Percentiles rank a stretch among this genome's conserved stretches.
phyloP scores from a whole-genome alignment of 495 filamentous ascomycete genomes.

The Aspergillus homomorphus region DNA sequence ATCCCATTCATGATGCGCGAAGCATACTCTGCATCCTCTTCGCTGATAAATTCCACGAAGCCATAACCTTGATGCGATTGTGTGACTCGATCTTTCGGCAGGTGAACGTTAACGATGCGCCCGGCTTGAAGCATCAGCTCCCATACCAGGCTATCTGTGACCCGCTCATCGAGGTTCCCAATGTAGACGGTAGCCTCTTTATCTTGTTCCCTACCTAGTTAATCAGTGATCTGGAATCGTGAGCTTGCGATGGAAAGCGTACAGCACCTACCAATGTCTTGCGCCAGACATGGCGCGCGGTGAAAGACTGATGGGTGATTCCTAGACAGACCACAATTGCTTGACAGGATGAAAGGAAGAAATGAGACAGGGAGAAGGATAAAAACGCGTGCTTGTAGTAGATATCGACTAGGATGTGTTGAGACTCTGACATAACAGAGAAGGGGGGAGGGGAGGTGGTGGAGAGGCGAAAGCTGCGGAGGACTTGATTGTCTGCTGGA shows the following conservation, averaged over 20 bases:
- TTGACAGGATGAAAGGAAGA: neutral
- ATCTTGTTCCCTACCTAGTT: slow-evolving; percentile 79
- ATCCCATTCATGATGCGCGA: slow-evolving; percentile 96
- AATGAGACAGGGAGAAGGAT: neutral
- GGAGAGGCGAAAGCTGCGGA: neutral
- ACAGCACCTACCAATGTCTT: slow-evolving; percentile 68
- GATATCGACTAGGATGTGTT: neutral
- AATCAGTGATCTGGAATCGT: neutral
- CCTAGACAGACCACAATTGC: neutral
- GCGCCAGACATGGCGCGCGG: slow-evolving; percentile 60
- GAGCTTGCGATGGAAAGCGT: neutral
- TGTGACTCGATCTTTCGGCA: slow-evolving; percentile 96
- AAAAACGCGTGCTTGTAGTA: neutral
- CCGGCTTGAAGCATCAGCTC: slow-evolving; percentile 98
- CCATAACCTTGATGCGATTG: slow-evolving; percentile 97
- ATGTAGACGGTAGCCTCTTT: slow-evolving; percentile 98
- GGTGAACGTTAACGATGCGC: slow-evolving; percentile 93
- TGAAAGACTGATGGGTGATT: slow-evolving; percentile 7
- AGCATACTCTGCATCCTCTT: slow-evolving; percentile 96
- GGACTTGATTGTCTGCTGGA: slow-evolving; percentile 1
- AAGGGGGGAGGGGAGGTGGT: neutral
- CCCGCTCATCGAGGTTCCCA: slow-evolving; percentile 96
- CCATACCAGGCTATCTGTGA: slow-evolving; percentile 86
- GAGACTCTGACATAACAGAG: neutral
- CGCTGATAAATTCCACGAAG: slow-evolving; percentile 96